Evolutionary conservation across 257 asterid genomes (phyloP).

Genomic region (Solanum sitiens): DNA sequence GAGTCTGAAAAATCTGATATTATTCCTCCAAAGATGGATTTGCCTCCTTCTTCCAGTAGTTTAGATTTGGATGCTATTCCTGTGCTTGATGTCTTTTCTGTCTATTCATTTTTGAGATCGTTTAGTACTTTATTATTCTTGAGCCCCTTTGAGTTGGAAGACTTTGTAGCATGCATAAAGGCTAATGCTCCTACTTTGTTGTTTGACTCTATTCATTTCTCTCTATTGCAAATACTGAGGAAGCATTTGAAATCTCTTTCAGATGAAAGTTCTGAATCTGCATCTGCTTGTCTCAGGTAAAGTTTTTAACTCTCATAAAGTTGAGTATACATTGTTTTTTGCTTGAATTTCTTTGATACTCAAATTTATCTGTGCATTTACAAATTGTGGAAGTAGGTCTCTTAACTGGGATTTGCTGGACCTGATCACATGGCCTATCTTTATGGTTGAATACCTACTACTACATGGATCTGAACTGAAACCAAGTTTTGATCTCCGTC

Average conservation of each 20-base stretch:
- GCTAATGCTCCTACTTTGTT: conserved; percentile 51
- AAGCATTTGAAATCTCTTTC: conserved; percentile 68
- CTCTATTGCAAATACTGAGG: conserved; percentile 69
- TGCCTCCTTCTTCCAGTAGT: conserved; percentile 63
- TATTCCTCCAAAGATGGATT: conserved; percentile 54
- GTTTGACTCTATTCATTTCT: conserved; percentile 72
- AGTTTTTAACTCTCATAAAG: conserved; percentile 4
- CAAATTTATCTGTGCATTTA: conserved; percentile 3
- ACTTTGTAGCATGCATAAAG: conserved; percentile 58
- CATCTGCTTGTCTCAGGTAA: conserved; percentile 78
- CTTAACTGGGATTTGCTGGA: conserved; percentile 94
- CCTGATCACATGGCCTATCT: conserved; percentile 91
- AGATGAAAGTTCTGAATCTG: conserved; percentile 52
- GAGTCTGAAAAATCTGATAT: conserved; percentile 11
- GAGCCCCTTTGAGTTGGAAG: conserved; percentile 87
- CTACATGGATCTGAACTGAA: conserved; percentile 53
- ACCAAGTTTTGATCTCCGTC: conserved; percentile 51
- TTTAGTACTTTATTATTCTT: conserved; percentile 70
- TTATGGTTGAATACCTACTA: conserved; percentile 68
- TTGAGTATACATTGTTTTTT: not conserved
- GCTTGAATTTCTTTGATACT: not conserved
- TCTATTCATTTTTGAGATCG: conserved; percentile 89
- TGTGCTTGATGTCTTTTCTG: conserved; percentile 55
- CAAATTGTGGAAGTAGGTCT: conserved; percentile 36
- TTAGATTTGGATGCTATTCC: conserved; percentile 56